Evolutionary conservation across 192 early-diverging fungal genomes (phyloP).

Genomic region (Thamnidium elegans): DNA sequence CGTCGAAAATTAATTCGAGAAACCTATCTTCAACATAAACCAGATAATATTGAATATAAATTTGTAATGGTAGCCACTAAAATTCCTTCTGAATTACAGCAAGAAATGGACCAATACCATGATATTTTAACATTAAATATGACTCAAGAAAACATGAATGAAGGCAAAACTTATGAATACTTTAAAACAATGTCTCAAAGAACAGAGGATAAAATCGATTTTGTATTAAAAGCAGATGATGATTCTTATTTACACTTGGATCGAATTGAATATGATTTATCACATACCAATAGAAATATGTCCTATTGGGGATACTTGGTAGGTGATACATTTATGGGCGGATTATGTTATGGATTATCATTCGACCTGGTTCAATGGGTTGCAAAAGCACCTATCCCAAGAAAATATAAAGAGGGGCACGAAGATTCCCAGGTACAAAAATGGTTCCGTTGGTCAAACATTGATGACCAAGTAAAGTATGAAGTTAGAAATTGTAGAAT

Average conservation of each 20-base stretch:
- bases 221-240: conserved; percentile 36
- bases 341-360: conserved; percentile 32
- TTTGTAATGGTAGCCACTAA: conserved; percentile 31
- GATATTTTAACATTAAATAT: conserved; percentile 36
- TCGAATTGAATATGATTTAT: conserved; percentile 28
- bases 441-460: conserved; percentile 32
- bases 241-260: conserved; percentile 37
- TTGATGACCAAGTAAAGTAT: conserved; percentile 27
- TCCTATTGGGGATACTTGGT: conserved; percentile 37
- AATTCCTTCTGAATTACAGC: neutral
- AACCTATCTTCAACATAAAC: conserved; percentile 25
- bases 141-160: conserved; percentile 35
- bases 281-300: conserved; percentile 21
- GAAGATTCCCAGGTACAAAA: conserved; percentile 37
- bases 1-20: conserved; percentile 31
- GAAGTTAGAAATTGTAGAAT: conserved; percentile 26
- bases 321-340: conserved; percentile 33
- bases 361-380: conserved; percentile 32
- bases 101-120: conserved; percentile 28
- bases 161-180: conserved; percentile 39
- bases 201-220: conserved; percentile 26
- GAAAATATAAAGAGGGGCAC: conserved; percentile 22
- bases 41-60: conserved; percentile 30
- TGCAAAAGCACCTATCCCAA: conserved; percentile 13
- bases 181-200: conserved; percentile 25